A percentile compares a stretch with the other conserved stretches of the same genome.
Evolutionary conservation across 345 rosid species (phyloP).

Genomic region (Gossypium arboreum): DNA sequence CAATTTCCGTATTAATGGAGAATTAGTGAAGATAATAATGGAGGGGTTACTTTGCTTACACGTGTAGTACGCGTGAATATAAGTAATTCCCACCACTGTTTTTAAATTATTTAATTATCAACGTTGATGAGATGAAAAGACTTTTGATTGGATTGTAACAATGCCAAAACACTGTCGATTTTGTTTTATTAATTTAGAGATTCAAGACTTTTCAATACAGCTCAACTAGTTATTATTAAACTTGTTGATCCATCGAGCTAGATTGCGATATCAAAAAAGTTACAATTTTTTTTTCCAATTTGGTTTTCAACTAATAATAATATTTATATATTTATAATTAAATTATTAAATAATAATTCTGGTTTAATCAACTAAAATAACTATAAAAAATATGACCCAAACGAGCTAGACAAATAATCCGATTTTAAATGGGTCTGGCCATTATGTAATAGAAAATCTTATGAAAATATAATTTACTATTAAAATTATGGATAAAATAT

Average conservation of each 20-base stretch:
- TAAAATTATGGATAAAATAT: neutral
- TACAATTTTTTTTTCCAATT: no score
- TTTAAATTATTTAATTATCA: no score
- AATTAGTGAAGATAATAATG: conserved; percentile 17
- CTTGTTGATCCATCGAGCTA: no score
- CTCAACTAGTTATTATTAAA: neutral
- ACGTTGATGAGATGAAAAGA: neutral
- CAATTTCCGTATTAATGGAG: conserved; percentile 16
- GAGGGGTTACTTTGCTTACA: conserved; percentile 13
- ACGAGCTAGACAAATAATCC: no score
- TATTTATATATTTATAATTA: no score
- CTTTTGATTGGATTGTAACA: neutral
- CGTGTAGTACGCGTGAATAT: neutral
- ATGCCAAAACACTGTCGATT: neutral
- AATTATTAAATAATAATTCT: no score
- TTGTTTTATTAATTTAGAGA: neutral
- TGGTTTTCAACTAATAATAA: no score
- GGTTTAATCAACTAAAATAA: no score
- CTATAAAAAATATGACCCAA: no score
- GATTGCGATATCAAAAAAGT: no score
- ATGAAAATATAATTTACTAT: neutral
- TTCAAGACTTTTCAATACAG: neutral
- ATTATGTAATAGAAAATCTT: neutral
- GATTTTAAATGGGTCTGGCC: no score
- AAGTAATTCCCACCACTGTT: conserved; percentile 3